A percentile compares a stretch with the other conserved stretches of the same genome.
Conservation (phyloP, 2,329 filamentous ascomycete genomes). For the Didymella pinodella region DNA sequence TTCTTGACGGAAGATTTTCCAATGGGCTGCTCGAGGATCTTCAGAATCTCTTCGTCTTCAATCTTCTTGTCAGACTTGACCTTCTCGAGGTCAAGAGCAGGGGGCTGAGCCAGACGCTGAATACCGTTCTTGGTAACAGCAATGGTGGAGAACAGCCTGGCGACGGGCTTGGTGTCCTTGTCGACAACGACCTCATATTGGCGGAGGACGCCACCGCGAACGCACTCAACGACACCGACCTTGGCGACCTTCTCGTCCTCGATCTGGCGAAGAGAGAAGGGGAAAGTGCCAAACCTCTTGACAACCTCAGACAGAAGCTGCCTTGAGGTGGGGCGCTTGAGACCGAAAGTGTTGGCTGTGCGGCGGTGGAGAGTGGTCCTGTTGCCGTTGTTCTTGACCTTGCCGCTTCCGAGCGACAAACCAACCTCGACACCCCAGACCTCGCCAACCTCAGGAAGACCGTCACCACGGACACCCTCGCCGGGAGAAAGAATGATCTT, state of each 20-base stretch:
- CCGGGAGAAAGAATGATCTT: constrained; percentile 93
- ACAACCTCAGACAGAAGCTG: constrained; percentile 93
- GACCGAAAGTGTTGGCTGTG: constrained; percentile 86
- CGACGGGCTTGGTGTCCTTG: constrained; percentile 85
- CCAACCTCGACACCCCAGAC: constrained; percentile 98
- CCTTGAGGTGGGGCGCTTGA: constrained; percentile 93
- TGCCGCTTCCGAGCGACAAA: constrained; percentile 87
- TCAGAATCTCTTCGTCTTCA: constrained; percentile 90
- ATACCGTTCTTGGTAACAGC: constrained; percentile 98
- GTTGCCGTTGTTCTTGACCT: constrained; percentile 91
- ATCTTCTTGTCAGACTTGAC: constrained; percentile 98
- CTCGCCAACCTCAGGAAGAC: constrained; percentile 85
- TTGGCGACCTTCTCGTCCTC: constrained; percentile 95
- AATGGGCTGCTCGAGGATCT: constrained; percentile 90
- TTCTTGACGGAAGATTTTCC: constrained; percentile 72
- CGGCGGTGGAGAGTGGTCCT: constrained; percentile 90
- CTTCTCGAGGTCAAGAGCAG: constrained; percentile 78
- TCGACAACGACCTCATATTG: constrained; percentile 97
- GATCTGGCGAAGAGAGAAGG: constrained; percentile 95
- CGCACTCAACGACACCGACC: constrained; percentile 96
- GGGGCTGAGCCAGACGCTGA: constrained; percentile 81
- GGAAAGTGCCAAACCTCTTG: constrained; percentile 97
- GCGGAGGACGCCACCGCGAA: constrained; percentile 88
- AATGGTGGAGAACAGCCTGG: constrained; percentile 86
- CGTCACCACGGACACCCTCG: constrained; percentile 90